Conservation (phyloP, 1,139 yeast species). For the Ashbya aceris region DNA sequence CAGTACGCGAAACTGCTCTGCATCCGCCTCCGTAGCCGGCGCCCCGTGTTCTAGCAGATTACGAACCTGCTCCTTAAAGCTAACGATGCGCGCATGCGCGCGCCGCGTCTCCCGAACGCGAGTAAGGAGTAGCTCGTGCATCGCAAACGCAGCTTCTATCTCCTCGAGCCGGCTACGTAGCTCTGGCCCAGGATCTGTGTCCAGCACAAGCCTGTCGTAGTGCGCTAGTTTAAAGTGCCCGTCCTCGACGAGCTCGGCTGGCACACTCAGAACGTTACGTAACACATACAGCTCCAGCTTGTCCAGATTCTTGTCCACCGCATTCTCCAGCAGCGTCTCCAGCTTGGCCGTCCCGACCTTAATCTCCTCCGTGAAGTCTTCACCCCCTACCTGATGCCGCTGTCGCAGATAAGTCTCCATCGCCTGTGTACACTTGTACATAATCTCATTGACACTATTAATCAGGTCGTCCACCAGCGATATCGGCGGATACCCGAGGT, state of each 20-base stretch:
- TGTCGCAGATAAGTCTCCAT: slow-evolving; percentile 57
- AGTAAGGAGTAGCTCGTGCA: slow-evolving; percentile 13
- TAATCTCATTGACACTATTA: slow-evolving; percentile 75
- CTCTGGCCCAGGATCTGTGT: slow-evolving; percentile 8
- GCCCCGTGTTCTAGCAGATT: slow-evolving; percentile 9
- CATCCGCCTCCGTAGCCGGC: slow-evolving; percentile 7
- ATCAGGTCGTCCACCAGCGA: slow-evolving; percentile 81
- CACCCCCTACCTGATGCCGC: slow-evolving; percentile 16
- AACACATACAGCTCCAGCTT: slow-evolving; percentile 75
- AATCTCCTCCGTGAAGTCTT: slow-evolving; percentile 41
- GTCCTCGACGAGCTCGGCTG: slow-evolving; percentile 52
- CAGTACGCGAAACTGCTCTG: slow-evolving; percentile 13
- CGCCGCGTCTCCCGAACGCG: slow-evolving; percentile 10
- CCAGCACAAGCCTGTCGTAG: slow-evolving; percentile 44
- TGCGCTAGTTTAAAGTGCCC: slow-evolving; percentile 66
- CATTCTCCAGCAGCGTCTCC: slow-evolving; percentile 66
- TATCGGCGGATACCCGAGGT: slow-evolving; percentile 80
- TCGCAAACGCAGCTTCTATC: slow-evolving; percentile 15
- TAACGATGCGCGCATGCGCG: slow-evolving; percentile 11
- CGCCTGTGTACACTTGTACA: slow-evolving; percentile 76
- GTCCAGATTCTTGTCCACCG: slow-evolving; percentile 80
- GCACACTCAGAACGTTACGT: slow-evolving; percentile 66
- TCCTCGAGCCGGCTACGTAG: slow-evolving; percentile 10
- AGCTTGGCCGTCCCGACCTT: slow-evolving; percentile 70
- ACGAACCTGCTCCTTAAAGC: slow-evolving; percentile 14